Percentiles rank a stretch among this genome's conserved stretches.
Conservation (phyloP, 2,329 filamentous ascomycete genomes). For the Colletotrichum musicola region DNA sequence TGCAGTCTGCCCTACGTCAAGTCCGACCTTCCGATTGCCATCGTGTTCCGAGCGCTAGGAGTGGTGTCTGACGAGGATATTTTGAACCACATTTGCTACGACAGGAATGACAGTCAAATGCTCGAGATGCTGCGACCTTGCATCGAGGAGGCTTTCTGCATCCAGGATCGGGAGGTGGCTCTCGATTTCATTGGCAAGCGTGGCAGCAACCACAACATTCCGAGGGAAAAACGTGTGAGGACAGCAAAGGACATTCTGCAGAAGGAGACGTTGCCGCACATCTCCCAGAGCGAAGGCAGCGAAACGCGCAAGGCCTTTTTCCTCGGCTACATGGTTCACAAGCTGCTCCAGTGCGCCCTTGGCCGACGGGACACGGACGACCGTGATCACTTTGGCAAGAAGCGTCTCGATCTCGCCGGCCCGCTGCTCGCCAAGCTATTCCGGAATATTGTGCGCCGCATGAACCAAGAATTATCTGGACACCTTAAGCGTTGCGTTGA, state of each 20-base stretch:
- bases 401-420: slow-evolving; percentile 94
- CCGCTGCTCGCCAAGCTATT: slow-evolving; percentile 97
- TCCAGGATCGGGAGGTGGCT: slow-evolving; percentile 94
- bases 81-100: slow-evolving; percentile 96
- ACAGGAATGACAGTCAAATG: slow-evolving; percentile 95
- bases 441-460: slow-evolving; percentile 88
- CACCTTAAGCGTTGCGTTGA: slow-evolving; percentile 95
- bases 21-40: slow-evolving; percentile 90
- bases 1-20: slow-evolving; percentile 95
- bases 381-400: slow-evolving; percentile 99
- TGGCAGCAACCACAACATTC: slow-evolving; percentile 74
- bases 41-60: slow-evolving; percentile 95
- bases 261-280: slow-evolving; percentile 96
- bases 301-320: slow-evolving; percentile 98
- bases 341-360: slow-evolving; percentile 91
- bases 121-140: slow-evolving; percentile 97
- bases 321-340: slow-evolving; percentile 98
- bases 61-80: slow-evolving; percentile 99
- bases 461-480: slow-evolving; percentile 90
- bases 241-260: slow-evolving; percentile 95
- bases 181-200: slow-evolving; percentile 96
- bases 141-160: slow-evolving; percentile 95
- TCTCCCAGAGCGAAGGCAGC: slow-evolving; percentile 93
- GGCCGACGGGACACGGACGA: slow-evolving; percentile 95
- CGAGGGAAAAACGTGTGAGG: slow-evolving; percentile 86